Evolutionary conservation across 208 protist genomes (phyloP), one percentile per base, ranked within the genome.

Genomic region (Leishmania tropica): DNA sequence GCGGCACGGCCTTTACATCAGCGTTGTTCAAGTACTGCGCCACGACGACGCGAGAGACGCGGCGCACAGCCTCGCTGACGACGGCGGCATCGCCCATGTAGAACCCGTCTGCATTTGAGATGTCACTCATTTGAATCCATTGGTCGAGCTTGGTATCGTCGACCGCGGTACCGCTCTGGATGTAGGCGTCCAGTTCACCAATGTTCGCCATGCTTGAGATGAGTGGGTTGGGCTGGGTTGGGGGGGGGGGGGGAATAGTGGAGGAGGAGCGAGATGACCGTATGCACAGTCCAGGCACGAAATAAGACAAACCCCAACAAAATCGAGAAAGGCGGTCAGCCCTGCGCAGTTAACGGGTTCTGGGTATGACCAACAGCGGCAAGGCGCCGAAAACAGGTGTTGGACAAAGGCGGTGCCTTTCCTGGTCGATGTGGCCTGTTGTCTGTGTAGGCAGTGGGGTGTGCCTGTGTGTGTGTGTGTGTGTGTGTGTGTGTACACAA

Each of bases 1-100:
- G 83, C 54, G 95, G 92, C 24, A 98, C 91, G 54, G 83, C 90
- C 31, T 82, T 82, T 48, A 74, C 79, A 78, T 96, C 83, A 21
- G 87, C 86, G 76, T 96, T 93, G 85, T 97, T 98, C 68, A 98
- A 85, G 79, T 95, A 96, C 79, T 90, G 80, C 45, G 75, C 87
- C 6, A 98, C 89, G 51, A 97, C 84, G 11, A 81, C 74, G 31
- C 84, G 74, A 7, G 89, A 82, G 24, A 93, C 78, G 60, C 67
- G 80, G 17, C 80, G 68, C 68, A 90, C 88, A 75, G 76, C 88
- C 8, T 79, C 83, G 31, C 85, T 75, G 60, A 89, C 88, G 45
- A 75, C 78, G 15, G 84, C 87, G 13, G 83, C 78, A 53, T 90
- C 84, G 60, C 88, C 90, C 2, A 48, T 76, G 78, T 89, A 96